Percentiles rank a stretch among this genome's conserved stretches.
Conservation (phyloP, 2,329 filamentous ascomycete species). For the Trichoderma sp. region DNA sequence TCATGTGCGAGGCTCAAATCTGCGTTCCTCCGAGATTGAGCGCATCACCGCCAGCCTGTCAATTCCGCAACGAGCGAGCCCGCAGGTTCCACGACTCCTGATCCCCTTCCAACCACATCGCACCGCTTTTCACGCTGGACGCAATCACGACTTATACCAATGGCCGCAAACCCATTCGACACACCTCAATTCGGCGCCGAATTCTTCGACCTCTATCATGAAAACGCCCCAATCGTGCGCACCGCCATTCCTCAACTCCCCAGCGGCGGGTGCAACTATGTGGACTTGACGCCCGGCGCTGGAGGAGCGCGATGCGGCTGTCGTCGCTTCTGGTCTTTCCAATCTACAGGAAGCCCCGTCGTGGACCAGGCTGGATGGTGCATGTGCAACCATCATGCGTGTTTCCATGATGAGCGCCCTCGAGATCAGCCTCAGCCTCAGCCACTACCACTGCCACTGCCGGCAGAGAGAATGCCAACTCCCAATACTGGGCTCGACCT, state of each 20-base stretch:
- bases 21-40: background rate
- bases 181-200: constrained; percentile 41
- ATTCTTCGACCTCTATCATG: constrained; percentile 56
- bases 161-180: constrained; percentile 53
- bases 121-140: constrained; percentile 21
- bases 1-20: constrained; percentile 31
- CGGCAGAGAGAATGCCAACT: constrained; percentile 25
- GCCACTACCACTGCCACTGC: constrained; percentile 9
- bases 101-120: background rate
- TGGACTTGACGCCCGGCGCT: constrained; percentile 51
- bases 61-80: constrained; percentile 17
- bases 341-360: constrained; percentile 33
- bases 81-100: background rate
- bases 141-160: constrained; percentile 34
- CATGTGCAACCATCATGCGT: constrained; percentile 63
- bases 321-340: constrained; percentile 58
- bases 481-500: constrained; percentile 47
- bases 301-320: constrained; percentile 56
- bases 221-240: constrained; percentile 36
- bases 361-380: constrained; percentile 51
- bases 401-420: constrained; percentile 53
- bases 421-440: constrained; percentile 24
- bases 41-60: constrained; percentile 12
- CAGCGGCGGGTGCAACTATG: constrained; percentile 55
- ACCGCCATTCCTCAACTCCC: constrained; percentile 40